Evolutionary conservation across 352 stramenopile genomes (phyloP).

Genomic region (Phytopythium chamaehyphon): DNA sequence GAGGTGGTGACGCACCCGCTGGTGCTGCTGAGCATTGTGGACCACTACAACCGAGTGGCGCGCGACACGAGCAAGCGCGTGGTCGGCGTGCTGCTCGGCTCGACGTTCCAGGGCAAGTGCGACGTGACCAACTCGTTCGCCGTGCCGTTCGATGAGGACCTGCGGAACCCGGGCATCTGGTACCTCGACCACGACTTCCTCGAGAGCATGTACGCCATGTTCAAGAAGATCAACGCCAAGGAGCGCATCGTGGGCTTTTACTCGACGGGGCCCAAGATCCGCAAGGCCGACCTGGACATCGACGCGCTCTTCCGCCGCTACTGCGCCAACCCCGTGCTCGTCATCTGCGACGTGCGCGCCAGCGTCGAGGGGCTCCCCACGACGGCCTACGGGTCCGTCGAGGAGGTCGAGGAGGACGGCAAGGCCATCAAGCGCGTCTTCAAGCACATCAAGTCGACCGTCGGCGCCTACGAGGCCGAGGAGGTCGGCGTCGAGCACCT

Average conservation of each 20-base stretch:
- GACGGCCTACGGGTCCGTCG: constrained; percentile 96
- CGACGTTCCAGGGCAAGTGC: constrained; percentile 92
- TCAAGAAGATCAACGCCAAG: constrained; percentile 96
- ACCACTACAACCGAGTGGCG: constrained; percentile 99
- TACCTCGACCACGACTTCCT: constrained; percentile 99
- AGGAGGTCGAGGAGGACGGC: constrained; percentile 95
- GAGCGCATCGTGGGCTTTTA: constrained; percentile 99
- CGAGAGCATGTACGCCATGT: constrained; percentile 97
- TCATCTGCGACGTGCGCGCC: constrained; percentile 98
- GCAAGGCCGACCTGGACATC: constrained; percentile 94
- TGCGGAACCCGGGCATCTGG: constrained; percentile 96
- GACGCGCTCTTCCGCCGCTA: constrained; percentile 95
- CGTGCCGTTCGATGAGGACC: constrained; percentile 99
- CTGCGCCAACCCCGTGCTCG: constrained; percentile 94
- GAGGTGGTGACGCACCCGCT: constrained; percentile 98
- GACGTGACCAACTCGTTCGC: constrained; percentile 94
- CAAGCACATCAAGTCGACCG: constrained; percentile 96
- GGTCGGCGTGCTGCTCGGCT: constrained; percentile 97
- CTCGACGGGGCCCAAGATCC: constrained; percentile 96
- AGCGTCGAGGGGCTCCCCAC: constrained; percentile 96
- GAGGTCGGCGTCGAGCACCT: constrained; percentile 99
- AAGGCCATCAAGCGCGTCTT: constrained; percentile 97
- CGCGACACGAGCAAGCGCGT: constrained; percentile 98
- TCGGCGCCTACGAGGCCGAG: constrained; percentile 95
- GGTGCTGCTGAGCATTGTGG: constrained; percentile 98